Evolutionary conservation across 768 basidiomycete species (phyloP).

Genomic region (Serendipita sp.): DNA sequence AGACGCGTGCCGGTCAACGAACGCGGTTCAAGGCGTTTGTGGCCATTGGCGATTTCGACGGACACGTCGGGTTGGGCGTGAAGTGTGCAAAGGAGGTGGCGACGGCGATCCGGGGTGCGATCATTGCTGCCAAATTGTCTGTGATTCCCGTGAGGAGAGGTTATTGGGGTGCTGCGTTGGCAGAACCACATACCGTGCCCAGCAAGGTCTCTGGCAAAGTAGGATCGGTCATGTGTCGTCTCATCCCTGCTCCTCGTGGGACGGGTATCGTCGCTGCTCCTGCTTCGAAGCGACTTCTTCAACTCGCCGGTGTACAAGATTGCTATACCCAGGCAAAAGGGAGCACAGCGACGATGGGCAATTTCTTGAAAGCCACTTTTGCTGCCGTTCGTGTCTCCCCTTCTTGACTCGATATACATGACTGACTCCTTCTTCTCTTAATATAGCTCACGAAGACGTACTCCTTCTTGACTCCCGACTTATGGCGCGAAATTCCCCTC

Average conservation of each 20-base stretch:
- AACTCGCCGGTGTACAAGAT: constrained; percentile 96
- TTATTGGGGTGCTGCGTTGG: constrained; percentile 99
- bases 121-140: constrained; percentile 95
- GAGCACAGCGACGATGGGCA: constrained; percentile 96
- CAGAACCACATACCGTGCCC: constrained; percentile 97
- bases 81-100: constrained; percentile 99
- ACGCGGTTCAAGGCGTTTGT: constrained; percentile 99
- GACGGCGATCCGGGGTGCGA: constrained; percentile 97
- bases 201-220: constrained; percentile 98
- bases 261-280: constrained; percentile 99
- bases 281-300: constrained; percentile 88
- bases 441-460: constrained; percentile 92
- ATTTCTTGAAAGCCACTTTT: constrained; percentile 97
- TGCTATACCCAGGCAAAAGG: constrained; percentile 97
- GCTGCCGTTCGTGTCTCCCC: constrained; percentile 49
- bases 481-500: constrained; percentile 89
- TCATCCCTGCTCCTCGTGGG: constrained; percentile 95
- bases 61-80: constrained; percentile 97
- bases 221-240: constrained; percentile 97
- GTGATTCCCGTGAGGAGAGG: constrained; percentile 97
- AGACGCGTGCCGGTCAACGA: constrained; percentile 98
- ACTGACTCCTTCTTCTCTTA: neutral
- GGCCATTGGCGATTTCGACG: constrained; percentile 96
- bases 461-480: constrained; percentile 92
- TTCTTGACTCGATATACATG: neutral